Conservation (phyloP, 305 asterid genomes). For the Fraxinus velutina region DNA sequence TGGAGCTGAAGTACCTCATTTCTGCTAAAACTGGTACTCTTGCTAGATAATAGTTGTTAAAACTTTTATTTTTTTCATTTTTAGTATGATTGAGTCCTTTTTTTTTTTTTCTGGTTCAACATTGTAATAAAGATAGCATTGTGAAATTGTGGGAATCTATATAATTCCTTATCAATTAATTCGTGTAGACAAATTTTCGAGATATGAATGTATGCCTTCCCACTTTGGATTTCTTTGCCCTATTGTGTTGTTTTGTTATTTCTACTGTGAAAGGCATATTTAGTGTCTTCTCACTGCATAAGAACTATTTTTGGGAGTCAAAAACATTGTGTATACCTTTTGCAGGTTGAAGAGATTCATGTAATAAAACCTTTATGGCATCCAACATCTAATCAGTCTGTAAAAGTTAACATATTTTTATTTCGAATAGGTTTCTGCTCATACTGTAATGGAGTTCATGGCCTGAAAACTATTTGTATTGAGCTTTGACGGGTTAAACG, state of each 20-base stretch:
- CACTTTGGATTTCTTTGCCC: not conserved
- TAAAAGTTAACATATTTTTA: constrained; percentile 1
- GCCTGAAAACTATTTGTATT: not conserved
- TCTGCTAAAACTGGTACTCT: constrained; percentile 32
- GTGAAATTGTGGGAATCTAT: constrained; percentile 33
- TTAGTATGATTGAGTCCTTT: constrained; percentile 15
- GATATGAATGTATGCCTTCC: constrained; percentile 23
- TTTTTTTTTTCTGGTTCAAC: constrained; percentile 13
- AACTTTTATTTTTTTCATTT: constrained; percentile 16
- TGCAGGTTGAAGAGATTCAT: constrained; percentile 10
- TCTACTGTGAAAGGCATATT: too few relatives aligned
- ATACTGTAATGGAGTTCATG: not conserved
- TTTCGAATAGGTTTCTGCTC: constrained; percentile 18
- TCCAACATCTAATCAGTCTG: constrained; percentile 11
- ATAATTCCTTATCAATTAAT: constrained; percentile 26
- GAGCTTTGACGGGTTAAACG: constrained; percentile 5
- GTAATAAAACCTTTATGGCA: not conserved
- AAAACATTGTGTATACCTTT: not conserved
- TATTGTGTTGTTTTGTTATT: too few relatives aligned
- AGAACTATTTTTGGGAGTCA: constrained; percentile 15
- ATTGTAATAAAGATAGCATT: constrained; percentile 34
- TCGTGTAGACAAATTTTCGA: constrained; percentile 27
- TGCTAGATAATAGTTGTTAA: constrained; percentile 29
- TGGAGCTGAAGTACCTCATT: constrained; percentile 58
- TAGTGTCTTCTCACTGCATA: not conserved